Conservation (phyloP, 2,329 filamentous ascomycete species). For the Helotiales sp. region DNA sequence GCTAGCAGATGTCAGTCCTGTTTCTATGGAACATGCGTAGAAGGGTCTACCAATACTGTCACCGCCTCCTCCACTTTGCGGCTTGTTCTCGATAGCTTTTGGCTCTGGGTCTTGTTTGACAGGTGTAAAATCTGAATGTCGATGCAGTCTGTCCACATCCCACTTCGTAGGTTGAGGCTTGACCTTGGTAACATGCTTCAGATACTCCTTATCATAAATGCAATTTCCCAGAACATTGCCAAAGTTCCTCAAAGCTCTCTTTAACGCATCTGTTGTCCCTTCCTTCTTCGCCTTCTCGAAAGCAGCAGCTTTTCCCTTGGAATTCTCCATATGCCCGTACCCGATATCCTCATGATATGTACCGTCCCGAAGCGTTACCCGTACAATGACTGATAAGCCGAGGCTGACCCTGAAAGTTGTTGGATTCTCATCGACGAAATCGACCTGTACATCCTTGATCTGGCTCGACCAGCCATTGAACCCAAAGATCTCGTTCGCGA, state of each 20-base stretch:
- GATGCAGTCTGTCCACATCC: slow-evolving; percentile 75
- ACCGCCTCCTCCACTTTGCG: slow-evolving; percentile 15
- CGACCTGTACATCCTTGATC: slow-evolving; percentile 92
- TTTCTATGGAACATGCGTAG: slow-evolving; percentile 23
- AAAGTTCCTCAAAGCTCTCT: slow-evolving; percentile 86
- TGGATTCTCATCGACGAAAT: slow-evolving; percentile 88
- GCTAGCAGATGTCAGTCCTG: slow-evolving; percentile 30
- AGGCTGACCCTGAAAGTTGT: slow-evolving; percentile 78
- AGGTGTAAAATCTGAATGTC: slow-evolving; percentile 66
- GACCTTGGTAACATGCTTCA: slow-evolving; percentile 85
- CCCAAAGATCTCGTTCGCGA: slow-evolving; percentile 93
- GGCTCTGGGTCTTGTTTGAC: slow-evolving; percentile 33
- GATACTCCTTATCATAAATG: slow-evolving; percentile 94
- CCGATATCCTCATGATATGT: slow-evolving; percentile 98
- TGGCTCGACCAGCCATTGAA: slow-evolving; percentile 98
- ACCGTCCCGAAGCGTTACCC: slow-evolving; percentile 87
- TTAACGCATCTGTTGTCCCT: slow-evolving; percentile 91
- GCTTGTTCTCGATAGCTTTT: slow-evolving; percentile 28
- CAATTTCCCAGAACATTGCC: slow-evolving; percentile 98
- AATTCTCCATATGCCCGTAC: slow-evolving; percentile 95
- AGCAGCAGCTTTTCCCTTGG: slow-evolving; percentile 88
- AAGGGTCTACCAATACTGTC: slow-evolving; percentile 22
- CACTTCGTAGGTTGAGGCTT: slow-evolving; percentile 79
- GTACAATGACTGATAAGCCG: slow-evolving; percentile 85
- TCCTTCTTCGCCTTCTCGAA: slow-evolving; percentile 99